These are phyloP conservation scores for Colletotrichum zoysiae DNA, from an alignment of 2,329 filamentous ascomycete genomes.

Conservation along the genomic window DNA sequence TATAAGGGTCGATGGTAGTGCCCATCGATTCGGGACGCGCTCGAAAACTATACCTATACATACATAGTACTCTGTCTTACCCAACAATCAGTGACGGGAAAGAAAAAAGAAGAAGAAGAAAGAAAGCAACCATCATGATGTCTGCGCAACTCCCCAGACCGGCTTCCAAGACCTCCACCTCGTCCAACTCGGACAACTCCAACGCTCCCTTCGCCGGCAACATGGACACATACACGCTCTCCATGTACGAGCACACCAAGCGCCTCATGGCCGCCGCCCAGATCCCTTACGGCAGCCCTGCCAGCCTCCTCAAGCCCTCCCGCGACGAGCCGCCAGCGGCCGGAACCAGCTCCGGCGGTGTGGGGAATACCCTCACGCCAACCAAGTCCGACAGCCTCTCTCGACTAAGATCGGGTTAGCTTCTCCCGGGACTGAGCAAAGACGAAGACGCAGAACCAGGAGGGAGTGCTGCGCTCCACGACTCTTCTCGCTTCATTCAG, in stretches of 20 bases:
- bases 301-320: conserved; percentile 8
- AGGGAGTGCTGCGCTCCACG: no score
- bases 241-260: conserved; percentile 19
- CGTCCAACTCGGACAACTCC: not conserved
- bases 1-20: not conserved
- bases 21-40: not conserved
- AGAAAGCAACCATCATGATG: not conserved
- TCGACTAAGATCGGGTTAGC: not conserved
- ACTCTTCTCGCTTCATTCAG: not conserved
- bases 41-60: not conserved
- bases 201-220: not conserved
- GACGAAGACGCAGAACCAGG: not conserved
- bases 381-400: conserved; percentile 3
- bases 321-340: not conserved
- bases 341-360: conserved; percentile 7
- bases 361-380: not conserved
- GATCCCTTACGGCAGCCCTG: conserved; percentile 4
- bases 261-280: conserved; percentile 12
- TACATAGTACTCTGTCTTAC: not conserved
- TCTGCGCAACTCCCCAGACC: conserved; percentile 5
- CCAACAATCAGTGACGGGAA: not conserved
- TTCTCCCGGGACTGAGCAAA: not conserved
- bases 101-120: no score
- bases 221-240: conserved; percentile 15
- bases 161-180: not conserved